Percentiles rank a stretch among this genome's conserved stretches.
Conservation (phyloP, 371 early-diverging fungal species). For the Catenaria anguillulae region DNA sequence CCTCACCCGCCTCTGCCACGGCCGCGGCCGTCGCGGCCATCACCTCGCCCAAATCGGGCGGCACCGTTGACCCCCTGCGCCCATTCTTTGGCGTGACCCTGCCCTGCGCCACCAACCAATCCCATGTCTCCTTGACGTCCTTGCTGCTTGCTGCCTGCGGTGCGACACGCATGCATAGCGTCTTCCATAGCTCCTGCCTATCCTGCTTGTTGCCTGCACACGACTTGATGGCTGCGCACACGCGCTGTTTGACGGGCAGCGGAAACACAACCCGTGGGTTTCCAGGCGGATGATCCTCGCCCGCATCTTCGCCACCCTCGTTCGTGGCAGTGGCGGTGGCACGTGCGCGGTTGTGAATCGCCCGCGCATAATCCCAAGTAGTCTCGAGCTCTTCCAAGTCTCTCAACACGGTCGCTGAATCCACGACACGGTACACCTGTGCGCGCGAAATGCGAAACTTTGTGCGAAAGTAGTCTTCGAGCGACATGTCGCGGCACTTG, state of each 20-base stretch:
- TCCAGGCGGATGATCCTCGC: no score
- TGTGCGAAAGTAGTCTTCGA: not conserved
- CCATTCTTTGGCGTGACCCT: no score
- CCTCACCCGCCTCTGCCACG: no score
- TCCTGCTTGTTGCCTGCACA: not conserved
- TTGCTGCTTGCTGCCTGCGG: not conserved
- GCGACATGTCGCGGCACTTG: not conserved
- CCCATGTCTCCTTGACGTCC: not conserved
- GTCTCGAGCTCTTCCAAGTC: not conserved
- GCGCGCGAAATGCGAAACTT: slow-evolving; percentile 2
- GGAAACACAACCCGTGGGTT: not conserved
- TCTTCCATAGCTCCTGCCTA: not conserved
- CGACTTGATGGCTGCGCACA: not conserved
- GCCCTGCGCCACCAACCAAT: not conserved
- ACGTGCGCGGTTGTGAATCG: not conserved
- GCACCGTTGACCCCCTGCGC: no score
- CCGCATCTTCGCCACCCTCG: no score
- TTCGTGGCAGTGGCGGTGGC: no score
- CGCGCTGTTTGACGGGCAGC: slow-evolving; percentile 2
- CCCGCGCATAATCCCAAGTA: no score
- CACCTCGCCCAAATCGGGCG: no score
- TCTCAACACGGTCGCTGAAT: not conserved
- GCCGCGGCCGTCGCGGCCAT: no score
- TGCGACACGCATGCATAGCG: not conserved
- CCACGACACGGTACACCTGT: not conserved